Evolutionary conservation across 176 grass and related monocot species (phyloP).

Genomic region (Oryza glaberrima): DNA sequence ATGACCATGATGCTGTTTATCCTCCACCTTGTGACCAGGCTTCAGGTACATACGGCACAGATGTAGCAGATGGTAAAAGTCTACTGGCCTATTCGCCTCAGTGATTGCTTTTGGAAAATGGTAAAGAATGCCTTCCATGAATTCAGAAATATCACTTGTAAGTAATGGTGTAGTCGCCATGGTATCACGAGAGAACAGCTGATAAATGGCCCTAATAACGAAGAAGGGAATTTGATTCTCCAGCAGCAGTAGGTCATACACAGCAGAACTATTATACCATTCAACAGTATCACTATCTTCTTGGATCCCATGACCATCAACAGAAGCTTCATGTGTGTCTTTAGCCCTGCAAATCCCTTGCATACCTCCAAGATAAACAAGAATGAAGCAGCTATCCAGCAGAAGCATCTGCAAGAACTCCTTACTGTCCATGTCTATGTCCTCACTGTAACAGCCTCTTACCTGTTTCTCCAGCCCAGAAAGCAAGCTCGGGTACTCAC

Average conservation of each 20-base stretch:
- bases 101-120: background rate
- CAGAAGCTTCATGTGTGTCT: background rate
- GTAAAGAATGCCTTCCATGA: conserved; percentile 10
- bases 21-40: background rate
- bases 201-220: background rate
- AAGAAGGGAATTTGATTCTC: background rate
- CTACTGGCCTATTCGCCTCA: background rate
- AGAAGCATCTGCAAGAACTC: conserved; percentile 22
- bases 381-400: conserved; percentile 9
- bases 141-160: background rate
- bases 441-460: no score
- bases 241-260: conserved; percentile 13
- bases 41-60: conserved; percentile 7
- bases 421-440: background rate
- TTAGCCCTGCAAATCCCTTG: no score
- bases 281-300: background rate
- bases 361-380: background rate
- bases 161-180: no score
- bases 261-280: conserved; percentile 31
- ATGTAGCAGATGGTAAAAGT: conserved; percentile 16
- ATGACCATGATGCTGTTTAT: rapidly evolving
- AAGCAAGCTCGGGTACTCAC: background rate
- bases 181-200: background rate
- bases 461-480: no score
- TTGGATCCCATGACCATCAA: background rate